These are phyloP conservation scores for Gracilaria domingensis DNA, from an alignment of 23 red algal species.

Conservation along the genomic window DNA sequence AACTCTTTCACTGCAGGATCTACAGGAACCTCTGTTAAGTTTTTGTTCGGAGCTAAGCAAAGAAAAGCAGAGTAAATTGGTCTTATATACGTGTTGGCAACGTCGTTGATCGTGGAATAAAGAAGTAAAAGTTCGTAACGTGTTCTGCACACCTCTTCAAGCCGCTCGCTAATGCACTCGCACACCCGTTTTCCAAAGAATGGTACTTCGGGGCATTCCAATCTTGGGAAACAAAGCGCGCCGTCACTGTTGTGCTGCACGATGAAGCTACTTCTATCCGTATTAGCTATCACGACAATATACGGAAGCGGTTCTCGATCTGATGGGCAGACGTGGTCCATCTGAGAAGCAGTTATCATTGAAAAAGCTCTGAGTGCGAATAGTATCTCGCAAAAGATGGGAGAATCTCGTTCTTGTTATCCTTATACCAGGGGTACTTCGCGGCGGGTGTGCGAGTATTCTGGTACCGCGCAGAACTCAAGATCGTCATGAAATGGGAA, in stretches of 20 bases:
- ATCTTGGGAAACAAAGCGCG: neutral
- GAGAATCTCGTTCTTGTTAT: no score
- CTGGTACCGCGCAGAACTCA: no score
- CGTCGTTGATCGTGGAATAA: neutral
- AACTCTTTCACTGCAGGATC: neutral
- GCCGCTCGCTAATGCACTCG: neutral
- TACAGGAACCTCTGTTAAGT: neutral
- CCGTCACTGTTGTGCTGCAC: neutral
- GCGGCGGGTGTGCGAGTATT: no score
- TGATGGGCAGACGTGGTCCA: neutral
- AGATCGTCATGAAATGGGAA: no score
- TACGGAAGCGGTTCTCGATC: neutral
- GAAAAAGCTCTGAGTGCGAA: no score
- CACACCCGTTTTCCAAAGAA: neutral
- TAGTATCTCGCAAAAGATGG: no score
- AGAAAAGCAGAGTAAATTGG: neutral
- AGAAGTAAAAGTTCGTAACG: neutral
- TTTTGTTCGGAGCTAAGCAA: neutral
- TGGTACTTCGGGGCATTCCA: constrained; percentile 5
- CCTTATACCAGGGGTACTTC: no score
- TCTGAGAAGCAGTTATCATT: neutral
- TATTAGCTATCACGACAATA: neutral
- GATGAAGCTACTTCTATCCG: neutral
- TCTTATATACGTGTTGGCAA: neutral
- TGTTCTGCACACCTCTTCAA: neutral